phyloP scores from a whole-genome alignment of 2,329 filamentous ascomycete genomes.

The Cercospora canescens region DNA sequence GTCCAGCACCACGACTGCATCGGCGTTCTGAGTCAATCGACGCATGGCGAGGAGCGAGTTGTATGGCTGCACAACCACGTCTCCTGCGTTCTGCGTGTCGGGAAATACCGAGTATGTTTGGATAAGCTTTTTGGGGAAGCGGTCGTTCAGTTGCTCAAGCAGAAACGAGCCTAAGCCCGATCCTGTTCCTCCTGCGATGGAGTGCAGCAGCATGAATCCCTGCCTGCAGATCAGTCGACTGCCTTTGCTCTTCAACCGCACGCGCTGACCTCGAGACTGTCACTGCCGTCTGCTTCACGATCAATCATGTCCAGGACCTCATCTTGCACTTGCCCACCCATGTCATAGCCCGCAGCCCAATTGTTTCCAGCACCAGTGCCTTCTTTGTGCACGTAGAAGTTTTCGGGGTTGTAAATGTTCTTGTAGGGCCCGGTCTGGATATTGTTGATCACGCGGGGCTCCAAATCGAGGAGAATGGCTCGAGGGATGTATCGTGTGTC shows the following conservation, averaged over 20 bases:
- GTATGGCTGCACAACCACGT: slow-evolving; percentile 97
- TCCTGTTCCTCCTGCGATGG: slow-evolving; percentile 94
- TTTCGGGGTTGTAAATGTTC: slow-evolving; percentile 99
- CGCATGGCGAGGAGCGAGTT: slow-evolving; percentile 94
- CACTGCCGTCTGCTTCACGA: slow-evolving; percentile 94
- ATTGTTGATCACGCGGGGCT: slow-evolving; percentile 87
- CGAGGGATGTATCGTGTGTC: slow-evolving; percentile 97
- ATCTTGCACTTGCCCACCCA: slow-evolving; percentile 87
- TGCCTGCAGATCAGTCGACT: slow-evolving; percentile 35
- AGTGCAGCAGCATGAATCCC: slow-evolving; percentile 98
- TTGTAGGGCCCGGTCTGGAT: slow-evolving; percentile 94
- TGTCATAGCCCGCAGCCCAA: slow-evolving; percentile 95
- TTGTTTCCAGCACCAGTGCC: slow-evolving; percentile 95
- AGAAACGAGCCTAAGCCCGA: slow-evolving; percentile 95
- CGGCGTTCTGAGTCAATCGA: slow-evolving; percentile 89
- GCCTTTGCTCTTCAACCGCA: not conserved
- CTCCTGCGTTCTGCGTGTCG: slow-evolving; percentile 80
- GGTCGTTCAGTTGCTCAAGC: slow-evolving; percentile 91
- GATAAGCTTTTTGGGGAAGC: slow-evolving; percentile 98
- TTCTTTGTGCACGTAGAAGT: slow-evolving; percentile 95
- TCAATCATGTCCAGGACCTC: slow-evolving; percentile 99
- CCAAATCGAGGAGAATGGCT: slow-evolving; percentile 91
- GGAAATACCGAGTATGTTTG: slow-evolving; percentile 99
- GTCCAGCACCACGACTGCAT: slow-evolving; percentile 95
- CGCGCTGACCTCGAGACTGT: slow-evolving; percentile 77